These are phyloP conservation scores for Stephania yunnanensis DNA, from an alignment of 164 flowering plant genomes.

Conservation along the genomic window DNA sequence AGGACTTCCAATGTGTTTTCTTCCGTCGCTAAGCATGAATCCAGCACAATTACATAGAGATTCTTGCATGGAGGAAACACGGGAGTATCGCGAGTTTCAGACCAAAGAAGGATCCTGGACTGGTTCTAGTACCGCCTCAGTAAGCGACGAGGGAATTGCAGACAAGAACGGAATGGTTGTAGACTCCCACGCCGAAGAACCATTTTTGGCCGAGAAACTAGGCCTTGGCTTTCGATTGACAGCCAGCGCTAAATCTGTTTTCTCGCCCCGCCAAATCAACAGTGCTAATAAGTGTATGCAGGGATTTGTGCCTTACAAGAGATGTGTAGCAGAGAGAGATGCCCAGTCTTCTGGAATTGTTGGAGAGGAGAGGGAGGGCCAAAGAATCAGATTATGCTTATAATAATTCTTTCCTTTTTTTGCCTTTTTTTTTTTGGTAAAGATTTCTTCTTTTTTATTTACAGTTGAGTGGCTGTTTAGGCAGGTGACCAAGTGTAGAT, in stretches of 20 bases:
- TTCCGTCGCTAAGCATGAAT: slow-evolving; percentile 17
- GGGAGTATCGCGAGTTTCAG: slow-evolving; percentile 11
- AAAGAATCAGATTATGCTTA: slow-evolving; percentile 37
- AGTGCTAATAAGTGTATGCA: slow-evolving; percentile 17
- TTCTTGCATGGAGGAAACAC: slow-evolving; percentile 7
- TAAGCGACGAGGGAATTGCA: slow-evolving; percentile 15
- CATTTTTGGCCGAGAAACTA: slow-evolving; percentile 1
- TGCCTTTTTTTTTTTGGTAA: too few species aligned
- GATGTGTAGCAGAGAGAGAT: slow-evolving; percentile 43
- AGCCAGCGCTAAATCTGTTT: slow-evolving; percentile 24
- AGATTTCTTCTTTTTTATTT: neutral
- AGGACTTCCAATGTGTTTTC: slow-evolving; percentile 20
- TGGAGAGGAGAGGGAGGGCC: slow-evolving; percentile 27
- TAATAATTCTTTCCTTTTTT: slow-evolving; percentile 17
- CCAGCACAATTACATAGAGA: slow-evolving; percentile 11
- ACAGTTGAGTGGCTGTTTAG: neutral
- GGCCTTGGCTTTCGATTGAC: slow-evolving; percentile 14
- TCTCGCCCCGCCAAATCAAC: slow-evolving; percentile 17
- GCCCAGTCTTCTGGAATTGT: slow-evolving; percentile 18
- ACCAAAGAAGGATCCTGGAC: slow-evolving; percentile 35
- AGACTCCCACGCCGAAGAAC: slow-evolving; percentile 16
- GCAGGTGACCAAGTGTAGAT: neutral
- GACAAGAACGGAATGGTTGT: slow-evolving; percentile 26
- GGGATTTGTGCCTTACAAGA: slow-evolving; percentile 72
- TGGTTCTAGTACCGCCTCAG: slow-evolving; percentile 32